Evolutionary conservation across 2,329 filamentous ascomycete species (phyloP), one percentile per base, ranked within the genome.

Genomic region (Cryoendolithus antarcticus): DNA sequence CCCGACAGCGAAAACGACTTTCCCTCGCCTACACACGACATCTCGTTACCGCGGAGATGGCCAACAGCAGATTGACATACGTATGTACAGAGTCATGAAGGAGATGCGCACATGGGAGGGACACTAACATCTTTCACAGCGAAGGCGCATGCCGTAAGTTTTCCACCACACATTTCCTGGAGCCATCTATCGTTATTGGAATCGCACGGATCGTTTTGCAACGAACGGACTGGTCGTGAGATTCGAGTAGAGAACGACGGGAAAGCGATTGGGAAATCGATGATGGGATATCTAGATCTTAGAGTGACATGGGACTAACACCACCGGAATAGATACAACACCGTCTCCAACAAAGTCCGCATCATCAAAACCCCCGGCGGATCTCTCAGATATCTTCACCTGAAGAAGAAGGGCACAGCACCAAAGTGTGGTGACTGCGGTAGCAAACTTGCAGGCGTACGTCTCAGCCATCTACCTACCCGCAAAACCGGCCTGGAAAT

Each of bases 361-460:
- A 76, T 93, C 62, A 69, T 94, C 70, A 91, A 91, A 79, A 98
- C 91, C 56, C 91, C 93, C 56, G 93, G 91, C 68, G 91, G 91
- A 67, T 78, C 89, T 67, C 80, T 94, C 62, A 81, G 91, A 67
- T 81, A 94, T 65, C 83, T 96, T 60, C 89, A 98, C 82, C 88
- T 95, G 76, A 96, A 96, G 84, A 98, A 98, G 86, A 84, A 81
- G 68, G 91, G 88, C 59, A 93, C 86, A 66, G 83, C 88, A 52
- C 91, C 91, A 65, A 98, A 98, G 78, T 98, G 91, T 67, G 85
- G 93, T 77, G 91, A 98, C 77, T 98, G 93, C 65, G 91, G 91
- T 64, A 79, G 78, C 74, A 96, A 96, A 76, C 82, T 98, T 62
- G 79, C 86, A 64, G 91, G 91, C 70, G 88, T 98, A 85, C 82